Percentiles rank a stretch among this genome's conserved stretches.
phyloP scores from a whole-genome alignment of 257 asterid species.

The Ajuga chamaepitys region DNA sequence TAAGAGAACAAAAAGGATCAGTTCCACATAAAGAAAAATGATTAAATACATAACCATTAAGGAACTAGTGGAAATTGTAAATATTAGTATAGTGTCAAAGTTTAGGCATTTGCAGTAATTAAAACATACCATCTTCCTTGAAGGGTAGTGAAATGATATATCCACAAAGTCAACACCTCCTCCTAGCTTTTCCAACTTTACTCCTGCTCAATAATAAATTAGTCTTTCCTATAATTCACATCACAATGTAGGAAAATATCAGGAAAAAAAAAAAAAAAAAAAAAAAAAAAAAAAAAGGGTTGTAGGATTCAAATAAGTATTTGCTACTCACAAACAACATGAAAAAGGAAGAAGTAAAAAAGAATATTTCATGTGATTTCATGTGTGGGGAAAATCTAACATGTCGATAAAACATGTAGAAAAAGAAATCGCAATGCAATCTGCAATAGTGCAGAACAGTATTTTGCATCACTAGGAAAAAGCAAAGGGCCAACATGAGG shows the following conservation, averaged over 20 bases:
- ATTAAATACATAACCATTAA: not conserved
- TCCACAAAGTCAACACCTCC: slow-evolving; percentile 39
- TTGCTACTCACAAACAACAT: not conserved
- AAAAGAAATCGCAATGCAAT: not conserved
- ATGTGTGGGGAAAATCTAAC: not conserved
- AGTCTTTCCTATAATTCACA: slow-evolving; percentile 3
- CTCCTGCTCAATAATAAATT: slow-evolving; percentile 24
- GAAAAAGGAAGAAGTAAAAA: no score
- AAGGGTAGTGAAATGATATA: slow-evolving; percentile 35
- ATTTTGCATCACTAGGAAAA: not conserved
- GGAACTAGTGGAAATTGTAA: not conserved
- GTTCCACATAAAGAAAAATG: not conserved
- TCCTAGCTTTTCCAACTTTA: slow-evolving; percentile 26
- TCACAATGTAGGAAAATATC: not conserved
- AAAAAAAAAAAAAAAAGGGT: not conserved
- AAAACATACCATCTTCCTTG: slow-evolving; percentile 35
- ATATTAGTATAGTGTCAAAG: not conserved
- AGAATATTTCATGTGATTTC: not conserved
- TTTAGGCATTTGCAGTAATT: not conserved
- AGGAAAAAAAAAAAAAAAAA: not conserved
- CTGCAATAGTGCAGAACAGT: not conserved
- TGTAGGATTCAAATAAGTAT: not conserved
- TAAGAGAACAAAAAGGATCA: slow-evolving; percentile 10
- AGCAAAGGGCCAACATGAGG: not conserved
- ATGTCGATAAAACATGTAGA: not conserved